Evolutionary conservation across 73 alveolate species (phyloP).

Genomic region (Paramecium primaurelia): DNA sequence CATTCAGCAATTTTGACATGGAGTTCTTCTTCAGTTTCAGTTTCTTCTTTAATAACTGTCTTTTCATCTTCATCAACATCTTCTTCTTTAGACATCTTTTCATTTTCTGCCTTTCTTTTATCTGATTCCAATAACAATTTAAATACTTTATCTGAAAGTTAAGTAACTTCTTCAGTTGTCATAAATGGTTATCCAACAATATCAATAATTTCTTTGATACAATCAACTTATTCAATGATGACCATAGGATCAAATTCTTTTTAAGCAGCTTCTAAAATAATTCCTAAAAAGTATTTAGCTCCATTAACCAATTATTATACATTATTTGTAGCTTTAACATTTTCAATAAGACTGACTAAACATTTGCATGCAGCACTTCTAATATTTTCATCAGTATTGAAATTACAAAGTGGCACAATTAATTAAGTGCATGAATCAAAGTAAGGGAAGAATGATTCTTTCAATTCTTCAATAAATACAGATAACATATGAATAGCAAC

Average conservation of each 20-base stretch:
- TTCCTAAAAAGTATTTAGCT: conserved; percentile 62
- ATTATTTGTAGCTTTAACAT: conserved; percentile 67
- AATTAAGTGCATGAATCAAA: conserved; percentile 75
- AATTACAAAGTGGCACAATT: conserved; percentile 69
- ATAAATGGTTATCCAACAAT: conserved; percentile 55
- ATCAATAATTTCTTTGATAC: conserved; percentile 69
- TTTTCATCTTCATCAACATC: conserved; percentile 78
- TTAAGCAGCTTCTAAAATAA: conserved; percentile 67
- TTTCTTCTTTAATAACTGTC: conserved; percentile 74
- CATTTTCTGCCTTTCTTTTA: conserved; percentile 72
- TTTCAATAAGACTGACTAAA: conserved; percentile 72
- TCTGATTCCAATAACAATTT: conserved; percentile 70
- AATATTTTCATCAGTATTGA: conserved; percentile 72
- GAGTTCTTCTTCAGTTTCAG: conserved; percentile 76
- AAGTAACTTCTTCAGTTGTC: conserved; percentile 60
- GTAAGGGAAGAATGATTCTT: conserved; percentile 72
- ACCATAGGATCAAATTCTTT: conserved; percentile 79
- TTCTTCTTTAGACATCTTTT: conserved; percentile 68
- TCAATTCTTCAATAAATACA: conserved; percentile 83
- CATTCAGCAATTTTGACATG: conserved; percentile 81
- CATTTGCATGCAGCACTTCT: conserved; percentile 81
- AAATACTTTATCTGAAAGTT: conserved; percentile 63
- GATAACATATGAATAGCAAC: conserved; percentile 85
- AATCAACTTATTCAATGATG: conserved; percentile 68
- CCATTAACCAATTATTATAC: conserved; percentile 25